Evolutionary conservation across 179 eudicot species (phyloP), one percentile per base, ranked within the genome.

Genomic region (Vitellaria paradoxa): DNA sequence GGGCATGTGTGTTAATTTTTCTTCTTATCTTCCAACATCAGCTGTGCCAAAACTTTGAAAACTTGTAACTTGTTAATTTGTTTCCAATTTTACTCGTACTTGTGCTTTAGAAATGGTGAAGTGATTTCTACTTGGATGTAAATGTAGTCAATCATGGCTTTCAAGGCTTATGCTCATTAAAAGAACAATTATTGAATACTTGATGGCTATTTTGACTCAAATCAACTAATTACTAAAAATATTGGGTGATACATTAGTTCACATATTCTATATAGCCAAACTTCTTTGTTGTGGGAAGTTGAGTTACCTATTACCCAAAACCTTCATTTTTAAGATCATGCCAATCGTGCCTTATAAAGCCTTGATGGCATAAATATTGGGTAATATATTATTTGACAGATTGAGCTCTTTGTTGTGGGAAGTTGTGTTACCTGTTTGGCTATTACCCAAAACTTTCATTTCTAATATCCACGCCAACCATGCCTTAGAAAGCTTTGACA

Each of bases 111-210:
- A 20, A 21, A 21, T 9, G 3, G 57, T 49, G 18, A 21, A 20
- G 57, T 20, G 30, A 37, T 49, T 69, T 47, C 72, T n/a, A 69
- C 57, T 20, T 69, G 72, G 37, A 69, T 47, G 7, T 21, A 20
- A 12, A 40, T 49, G 49, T 68, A 69, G 56, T 49, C 3, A 13
- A 67, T 14, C 24, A 45, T n/a, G 7, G 15, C 18, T 64, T 46
- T 46, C 52, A 68, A 46, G n/a, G 72, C 55, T 68, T 68, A 45
- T 14, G n/a, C 72, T 68, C 55, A 68, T 53, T 40, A 40, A 17
- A 20, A 17, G 46, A 46, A 45, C 55, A 68, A 53, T 68, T 68
- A 4, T 18, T 68, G 55, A 20, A 42, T 68, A 20, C 26, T 13
- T 12, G 18, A 46, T 20, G 21, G 9, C 72, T 26, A 21, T 67